phyloP scores from a whole-genome alignment of 352 stramenopile species.

The Globisporangium perplexum region DNA sequence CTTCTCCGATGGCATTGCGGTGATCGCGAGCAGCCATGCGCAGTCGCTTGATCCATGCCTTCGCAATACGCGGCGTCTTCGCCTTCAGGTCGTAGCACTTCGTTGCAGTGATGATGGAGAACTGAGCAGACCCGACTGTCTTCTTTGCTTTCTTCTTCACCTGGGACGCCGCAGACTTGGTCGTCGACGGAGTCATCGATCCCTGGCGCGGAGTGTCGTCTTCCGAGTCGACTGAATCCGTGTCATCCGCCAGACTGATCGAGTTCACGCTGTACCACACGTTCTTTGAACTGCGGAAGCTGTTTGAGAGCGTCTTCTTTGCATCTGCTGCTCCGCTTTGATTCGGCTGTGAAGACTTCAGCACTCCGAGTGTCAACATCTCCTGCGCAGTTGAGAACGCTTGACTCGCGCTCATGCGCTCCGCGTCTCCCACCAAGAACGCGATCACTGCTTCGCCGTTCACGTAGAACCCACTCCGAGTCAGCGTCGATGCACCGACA shows the following conservation, averaged over 20 bases:
- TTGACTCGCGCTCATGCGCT: slow-evolving; percentile 49
- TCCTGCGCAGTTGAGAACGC: slow-evolving; percentile 70
- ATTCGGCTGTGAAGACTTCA: slow-evolving; percentile 36
- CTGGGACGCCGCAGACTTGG: slow-evolving; percentile 16
- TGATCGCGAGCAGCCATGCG: slow-evolving; percentile 51
- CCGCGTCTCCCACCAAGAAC: slow-evolving; percentile 61
- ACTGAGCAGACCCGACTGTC: slow-evolving; percentile 59
- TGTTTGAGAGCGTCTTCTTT: slow-evolving; percentile 19
- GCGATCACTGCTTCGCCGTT: slow-evolving; percentile 71
- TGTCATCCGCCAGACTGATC: slow-evolving; percentile 66
- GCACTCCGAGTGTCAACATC: slow-evolving; percentile 62
- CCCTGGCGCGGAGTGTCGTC: slow-evolving; percentile 28
- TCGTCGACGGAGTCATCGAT: slow-evolving; percentile 16
- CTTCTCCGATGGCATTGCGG: slow-evolving; percentile 11
- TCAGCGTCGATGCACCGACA: slow-evolving; percentile 20
- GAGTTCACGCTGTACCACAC: slow-evolving; percentile 81
- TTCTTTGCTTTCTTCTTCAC: slow-evolving; percentile 11
- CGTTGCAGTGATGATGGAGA: slow-evolving; percentile 81
- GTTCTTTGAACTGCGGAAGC: slow-evolving; percentile 74
- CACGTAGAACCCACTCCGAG: slow-evolving; percentile 68
- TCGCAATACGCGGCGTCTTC: slow-evolving; percentile 64
- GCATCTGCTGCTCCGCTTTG: slow-evolving; percentile 4
- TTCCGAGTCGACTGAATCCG: slow-evolving; percentile 64
- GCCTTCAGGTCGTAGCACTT: slow-evolving; percentile 86
- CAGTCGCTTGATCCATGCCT: slow-evolving; percentile 61